Conservation (phyloP, 176 grass and related monocot species). For the Carex littledalei region DNA sequence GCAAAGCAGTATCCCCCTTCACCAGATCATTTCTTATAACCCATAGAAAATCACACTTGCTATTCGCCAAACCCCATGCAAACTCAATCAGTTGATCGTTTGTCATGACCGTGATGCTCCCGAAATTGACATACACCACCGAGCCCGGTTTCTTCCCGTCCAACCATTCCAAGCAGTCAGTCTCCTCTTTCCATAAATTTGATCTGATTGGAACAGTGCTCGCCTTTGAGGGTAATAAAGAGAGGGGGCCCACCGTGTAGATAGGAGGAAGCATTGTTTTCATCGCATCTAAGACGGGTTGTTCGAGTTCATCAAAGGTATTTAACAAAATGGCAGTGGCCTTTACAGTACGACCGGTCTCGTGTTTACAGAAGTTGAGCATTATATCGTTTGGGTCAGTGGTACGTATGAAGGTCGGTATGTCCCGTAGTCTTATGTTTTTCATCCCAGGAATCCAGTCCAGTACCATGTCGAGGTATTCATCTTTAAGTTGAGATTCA, state of each 20-base stretch:
- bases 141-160: conserved; percentile 29
- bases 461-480: conserved; percentile 66
- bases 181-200: conserved; percentile 71
- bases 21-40: conserved; percentile 52
- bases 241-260: conserved; percentile 49
- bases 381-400: conserved; percentile 49
- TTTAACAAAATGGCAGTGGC: conserved; percentile 57
- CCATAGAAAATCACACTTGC: conserved; percentile 50
- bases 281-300: conserved; percentile 37
- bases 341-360: conserved; percentile 4
- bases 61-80: conserved; percentile 57
- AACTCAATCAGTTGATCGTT: conserved; percentile 41
- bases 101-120: conserved; percentile 59
- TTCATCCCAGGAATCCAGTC: conserved; percentile 55
- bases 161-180: conserved; percentile 48
- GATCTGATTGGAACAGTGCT: conserved; percentile 16
- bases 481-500: conserved; percentile 45
- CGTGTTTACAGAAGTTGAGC: conserved; percentile 25
- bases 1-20: conserved; percentile 35
- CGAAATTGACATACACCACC: conserved; percentile 82
- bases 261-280: conserved; percentile 35
- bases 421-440: conserved; percentile 49
- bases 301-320: conserved; percentile 59
- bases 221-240: conserved; percentile 9
- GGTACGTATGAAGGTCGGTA: conserved; percentile 62